Evolutionary conservation across 345 rosid genomes (phyloP).

Genomic region (Punica granatum): DNA sequence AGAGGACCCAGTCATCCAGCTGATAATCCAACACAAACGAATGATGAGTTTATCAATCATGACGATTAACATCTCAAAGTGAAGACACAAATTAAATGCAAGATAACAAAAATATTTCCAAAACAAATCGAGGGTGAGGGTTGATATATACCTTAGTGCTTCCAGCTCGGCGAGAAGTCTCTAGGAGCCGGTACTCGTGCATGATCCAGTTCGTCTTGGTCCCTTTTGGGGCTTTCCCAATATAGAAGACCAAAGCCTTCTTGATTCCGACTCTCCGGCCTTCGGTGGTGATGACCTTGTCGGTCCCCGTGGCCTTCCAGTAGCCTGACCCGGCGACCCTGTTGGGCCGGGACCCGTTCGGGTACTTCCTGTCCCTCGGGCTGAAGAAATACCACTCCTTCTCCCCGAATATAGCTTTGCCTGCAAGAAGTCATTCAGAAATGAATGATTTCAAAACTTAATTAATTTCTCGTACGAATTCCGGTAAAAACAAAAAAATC

Average conservation of each 20-base stretch:
- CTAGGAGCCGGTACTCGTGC: constrained; percentile 94
- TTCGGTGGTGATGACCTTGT: constrained; percentile 57
- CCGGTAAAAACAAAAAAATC: no score
- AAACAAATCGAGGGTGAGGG: no score
- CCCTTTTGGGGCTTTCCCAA: constrained; percentile 95
- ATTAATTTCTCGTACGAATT: no score
- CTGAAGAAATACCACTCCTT: constrained; percentile 97
- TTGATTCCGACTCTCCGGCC: constrained; percentile 86
- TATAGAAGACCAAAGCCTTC: constrained; percentile 83
- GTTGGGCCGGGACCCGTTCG: constrained; percentile 91
- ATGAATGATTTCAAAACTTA: background rate
- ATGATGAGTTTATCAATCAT: background rate
- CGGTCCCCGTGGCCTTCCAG: constrained; percentile 99
- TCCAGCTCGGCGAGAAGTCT: constrained; percentile 43
- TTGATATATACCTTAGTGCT: constrained; percentile 48
- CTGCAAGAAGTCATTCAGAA: constrained; percentile 20
- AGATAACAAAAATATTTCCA: no score
- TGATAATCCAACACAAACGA: constrained; percentile 15
- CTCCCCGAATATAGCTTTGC: constrained; percentile 82
- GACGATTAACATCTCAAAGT: background rate
- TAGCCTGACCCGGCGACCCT: constrained; percentile 92
- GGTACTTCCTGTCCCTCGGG: constrained; percentile 88
- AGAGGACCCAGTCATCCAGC: constrained; percentile 97
- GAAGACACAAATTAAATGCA: no score
- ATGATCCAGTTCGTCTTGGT: constrained; percentile 97